These are phyloP conservation scores for Epichloe brachyelytri DNA, from an alignment of 2,329 filamentous ascomycete genomes.

Conservation along the genomic window DNA sequence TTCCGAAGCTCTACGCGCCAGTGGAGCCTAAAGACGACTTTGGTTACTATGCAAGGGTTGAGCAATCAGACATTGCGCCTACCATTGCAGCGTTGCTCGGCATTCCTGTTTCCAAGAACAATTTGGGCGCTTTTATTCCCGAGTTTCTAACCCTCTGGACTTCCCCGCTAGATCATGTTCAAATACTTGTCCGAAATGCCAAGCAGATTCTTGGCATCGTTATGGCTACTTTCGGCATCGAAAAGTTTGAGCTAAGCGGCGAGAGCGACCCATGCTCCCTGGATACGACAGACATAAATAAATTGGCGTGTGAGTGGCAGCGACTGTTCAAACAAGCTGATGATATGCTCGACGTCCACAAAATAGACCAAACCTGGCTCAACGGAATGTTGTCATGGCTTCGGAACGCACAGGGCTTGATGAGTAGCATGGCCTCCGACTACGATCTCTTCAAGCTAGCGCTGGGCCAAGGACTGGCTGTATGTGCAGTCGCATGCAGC, in stretches of 20 bases:
- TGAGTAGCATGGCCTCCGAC: slow-evolving; percentile 86
- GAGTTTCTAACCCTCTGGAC: slow-evolving; percentile 69
- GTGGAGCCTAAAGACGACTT: slow-evolving; percentile 54
- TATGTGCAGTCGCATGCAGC: slow-evolving; percentile 16
- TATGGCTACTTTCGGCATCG: slow-evolving; percentile 51
- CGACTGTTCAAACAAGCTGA: slow-evolving; percentile 16
- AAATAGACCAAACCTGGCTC: slow-evolving; percentile 27
- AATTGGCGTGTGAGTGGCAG: slow-evolving; percentile 58
- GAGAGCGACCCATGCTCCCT: slow-evolving; percentile 25
- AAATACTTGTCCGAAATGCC: slow-evolving; percentile 66
- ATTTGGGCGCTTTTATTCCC: slow-evolving; percentile 71
- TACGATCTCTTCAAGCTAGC: slow-evolving; percentile 60
- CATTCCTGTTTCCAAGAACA: slow-evolving; percentile 81
- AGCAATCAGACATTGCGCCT: slow-evolving; percentile 88
- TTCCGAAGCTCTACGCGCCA: slow-evolving; percentile 34
- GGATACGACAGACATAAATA: slow-evolving; percentile 30
- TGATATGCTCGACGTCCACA: slow-evolving; percentile 10
- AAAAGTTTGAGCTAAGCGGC: slow-evolving; percentile 26
- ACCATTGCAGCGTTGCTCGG: slow-evolving; percentile 79
- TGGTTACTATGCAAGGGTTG: slow-evolving; percentile 70
- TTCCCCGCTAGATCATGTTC: slow-evolving; percentile 37
- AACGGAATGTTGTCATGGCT: slow-evolving; percentile 47
- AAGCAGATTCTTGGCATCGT: slow-evolving; percentile 69
- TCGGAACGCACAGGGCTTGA: slow-evolving; percentile 57
- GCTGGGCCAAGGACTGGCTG: slow-evolving; percentile 28